Evolutionary conservation across 2,329 filamentous ascomycete species (phyloP).

Genomic region (Monilinia aucupariae): DNA sequence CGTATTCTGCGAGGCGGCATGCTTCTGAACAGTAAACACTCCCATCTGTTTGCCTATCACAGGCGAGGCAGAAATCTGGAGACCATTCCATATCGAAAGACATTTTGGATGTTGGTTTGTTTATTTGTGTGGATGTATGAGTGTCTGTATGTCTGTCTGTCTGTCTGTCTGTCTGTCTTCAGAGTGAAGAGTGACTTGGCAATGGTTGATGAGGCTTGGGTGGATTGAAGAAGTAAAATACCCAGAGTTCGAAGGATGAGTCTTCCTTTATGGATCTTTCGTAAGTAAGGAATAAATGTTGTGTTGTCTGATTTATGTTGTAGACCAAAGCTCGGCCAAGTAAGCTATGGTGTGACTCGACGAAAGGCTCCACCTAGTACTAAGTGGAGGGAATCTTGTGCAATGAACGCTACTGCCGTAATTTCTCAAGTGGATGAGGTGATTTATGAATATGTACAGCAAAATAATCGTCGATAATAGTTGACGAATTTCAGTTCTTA

Average conservation of each 20-base stretch:
- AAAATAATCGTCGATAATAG: too few relatives aligned
- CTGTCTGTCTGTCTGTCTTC: too few relatives aligned
- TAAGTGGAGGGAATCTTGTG: constrained; percentile 22
- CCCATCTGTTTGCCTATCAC: constrained; percentile 79
- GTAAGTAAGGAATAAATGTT: constrained; percentile 13
- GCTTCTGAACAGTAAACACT: constrained; percentile 88
- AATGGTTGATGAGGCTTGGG: constrained; percentile 11
- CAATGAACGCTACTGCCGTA: constrained; percentile 21
- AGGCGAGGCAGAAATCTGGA: constrained; percentile 88
- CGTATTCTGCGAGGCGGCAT: constrained; percentile 82
- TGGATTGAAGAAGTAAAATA: constrained; percentile 2
- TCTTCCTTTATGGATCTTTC: constrained; percentile 15
- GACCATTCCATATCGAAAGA: constrained; percentile 55
- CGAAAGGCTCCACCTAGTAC: constrained; percentile 28
- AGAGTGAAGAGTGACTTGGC: constrained; percentile 7
- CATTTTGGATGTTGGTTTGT: constrained; percentile 28
- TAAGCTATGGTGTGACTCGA: constrained; percentile 32
- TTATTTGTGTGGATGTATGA: too few relatives aligned
- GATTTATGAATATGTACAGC: constrained; percentile 19
- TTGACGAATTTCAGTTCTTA: constrained; percentile 16
- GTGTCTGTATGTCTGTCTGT: too few relatives aligned
- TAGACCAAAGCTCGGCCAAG: constrained; percentile 19
- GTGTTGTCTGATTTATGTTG: constrained; percentile 19
- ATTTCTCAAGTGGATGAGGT: constrained; percentile 23
- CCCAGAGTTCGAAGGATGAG: constrained; percentile 8